Evolutionary conservation across 2,329 filamentous ascomycete genomes (phyloP), one percentile per base, ranked within the genome.

Genomic region (Cadophora malorum): DNA sequence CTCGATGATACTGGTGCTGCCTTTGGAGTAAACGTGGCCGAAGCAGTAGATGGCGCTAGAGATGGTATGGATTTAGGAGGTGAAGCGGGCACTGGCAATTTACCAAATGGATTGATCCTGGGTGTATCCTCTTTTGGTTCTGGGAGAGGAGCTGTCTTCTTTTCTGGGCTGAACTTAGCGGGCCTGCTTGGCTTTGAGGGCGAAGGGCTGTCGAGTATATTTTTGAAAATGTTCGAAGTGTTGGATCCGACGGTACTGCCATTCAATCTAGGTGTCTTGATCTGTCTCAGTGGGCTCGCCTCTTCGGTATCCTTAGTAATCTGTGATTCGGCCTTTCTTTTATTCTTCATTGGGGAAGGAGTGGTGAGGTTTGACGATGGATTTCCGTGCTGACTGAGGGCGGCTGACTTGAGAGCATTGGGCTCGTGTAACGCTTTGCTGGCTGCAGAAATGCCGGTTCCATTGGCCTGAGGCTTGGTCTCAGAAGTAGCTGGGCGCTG

Each of bases 161-260:
- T 75, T 31, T 70, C 67, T n/a, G 74, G 71, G 38, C 69, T 74
- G 16, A 21, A 35, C n/a, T 67, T 67, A 1, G 28, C 38, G 2
- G 65, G 69, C 19, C 35, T 64, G 25, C 47, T 23, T 35, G 69
- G 25, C 14, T 71, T 71, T 2, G 68, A 64, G 28, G 72, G 55
- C 14, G 55, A 59, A 59, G 56, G 73, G 49, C 70, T 75, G 31
- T 76, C 75, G 53, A 78, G 60, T 19, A 77, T 75, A 28, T 68
- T 70, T 56, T 74, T 76, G 70, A 78, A 77, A 14, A 78, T 65
- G 23, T 74, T 76, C 19, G 75, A 76, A 6, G 77, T 78, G 38
- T 71, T 73, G 9, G 77, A 78, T 47, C 72, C 74, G 35, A 68
- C 72, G n/a, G 59, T 52, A 41, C 35, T 28, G 25, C 68, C 72